Conservation (phyloP, 768 basidiomycete species). For the Russula dissimulans region DNA sequence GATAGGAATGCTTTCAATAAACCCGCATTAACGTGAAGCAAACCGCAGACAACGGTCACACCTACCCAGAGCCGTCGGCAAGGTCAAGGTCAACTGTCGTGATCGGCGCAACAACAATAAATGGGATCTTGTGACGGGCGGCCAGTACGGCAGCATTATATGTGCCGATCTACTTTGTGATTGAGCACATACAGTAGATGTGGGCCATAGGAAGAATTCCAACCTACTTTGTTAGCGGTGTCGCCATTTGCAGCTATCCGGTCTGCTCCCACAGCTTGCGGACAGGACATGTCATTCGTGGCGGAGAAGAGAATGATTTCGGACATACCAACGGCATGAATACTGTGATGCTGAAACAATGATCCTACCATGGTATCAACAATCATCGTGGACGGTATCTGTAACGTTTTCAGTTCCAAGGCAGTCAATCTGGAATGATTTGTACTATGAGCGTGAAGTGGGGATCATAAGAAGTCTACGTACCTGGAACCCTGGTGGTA, state of each 20-base stretch:
- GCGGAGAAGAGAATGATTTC: background rate
- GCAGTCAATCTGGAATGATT: constrained; percentile 62
- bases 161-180: constrained; percentile 58
- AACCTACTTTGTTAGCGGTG: constrained; percentile 83
- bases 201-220: background rate
- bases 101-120: constrained; percentile 88
- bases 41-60: background rate
- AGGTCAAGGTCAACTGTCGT: constrained; percentile 86
- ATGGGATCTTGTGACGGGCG: constrained; percentile 77
- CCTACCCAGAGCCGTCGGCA: constrained; percentile 52
- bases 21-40: background rate
- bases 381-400: constrained; percentile 85
- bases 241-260: constrained; percentile 89
- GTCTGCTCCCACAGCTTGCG: constrained; percentile 76
- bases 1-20: constrained; percentile 61
- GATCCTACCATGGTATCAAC: constrained; percentile 98
- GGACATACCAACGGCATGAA: constrained; percentile 68
- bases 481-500: constrained; percentile 89
- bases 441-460: background rate
- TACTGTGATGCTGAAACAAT: constrained; percentile 76
- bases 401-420: constrained; percentile 75
- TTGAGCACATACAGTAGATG: background rate
- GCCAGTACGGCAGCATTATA: constrained; percentile 95
- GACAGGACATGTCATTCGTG: background rate
- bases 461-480: constrained; percentile 6